Evolutionary conservation across 2,329 filamentous ascomycete genomes (phyloP), one percentile per base, ranked within the genome.

Genomic region (Paecilomyces formosus): DNA sequence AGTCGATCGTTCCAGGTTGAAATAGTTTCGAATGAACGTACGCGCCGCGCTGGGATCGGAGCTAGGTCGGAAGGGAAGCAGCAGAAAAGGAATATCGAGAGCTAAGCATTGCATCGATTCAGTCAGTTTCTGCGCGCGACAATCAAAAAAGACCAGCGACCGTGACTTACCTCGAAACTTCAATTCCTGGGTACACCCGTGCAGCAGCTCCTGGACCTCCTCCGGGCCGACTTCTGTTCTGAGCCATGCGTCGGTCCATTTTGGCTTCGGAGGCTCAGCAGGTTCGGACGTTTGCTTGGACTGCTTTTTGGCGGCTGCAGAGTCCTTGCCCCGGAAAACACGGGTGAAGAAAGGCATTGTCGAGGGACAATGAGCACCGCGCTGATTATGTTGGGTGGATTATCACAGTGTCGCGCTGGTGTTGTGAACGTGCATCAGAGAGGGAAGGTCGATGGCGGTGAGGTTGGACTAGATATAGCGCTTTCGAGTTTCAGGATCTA

Each of bases 11-110:
- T 88, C 81, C 76, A 79, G 79, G 70, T 88, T 89, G 79, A 97
- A 99, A 76, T 91, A 97, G 76, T 93, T 92, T 70, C 91, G 88
- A 67, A 99, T 83, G 68, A 97, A 97, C 22, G 89, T 93, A 72
- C 92, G 90, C 61, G 95, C 92, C 56, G 90, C 90, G 74, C 90
- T 94, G 51, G 93, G 88, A 72, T 99, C 92, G 63, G 92, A 94
- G 28, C 90, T 91, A 22, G 93, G 94, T 67, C 94, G 88, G 76
- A 97, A 99, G 12, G 94, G 94, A 3, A 99, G 83, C 8, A 99
- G 86, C 28, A 97, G 83, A 74, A 99, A 97, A 0, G 94, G 94
- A 60, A 88, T 87, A 72, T 97, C 88, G 68, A 97, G 87, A 64
- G 88, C 92, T 96, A 66, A 55, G 74, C 6, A 21, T 21, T 26